Evolutionary conservation across 257 asterid genomes (phyloP).

Genomic region (Ballota nigra): DNA sequence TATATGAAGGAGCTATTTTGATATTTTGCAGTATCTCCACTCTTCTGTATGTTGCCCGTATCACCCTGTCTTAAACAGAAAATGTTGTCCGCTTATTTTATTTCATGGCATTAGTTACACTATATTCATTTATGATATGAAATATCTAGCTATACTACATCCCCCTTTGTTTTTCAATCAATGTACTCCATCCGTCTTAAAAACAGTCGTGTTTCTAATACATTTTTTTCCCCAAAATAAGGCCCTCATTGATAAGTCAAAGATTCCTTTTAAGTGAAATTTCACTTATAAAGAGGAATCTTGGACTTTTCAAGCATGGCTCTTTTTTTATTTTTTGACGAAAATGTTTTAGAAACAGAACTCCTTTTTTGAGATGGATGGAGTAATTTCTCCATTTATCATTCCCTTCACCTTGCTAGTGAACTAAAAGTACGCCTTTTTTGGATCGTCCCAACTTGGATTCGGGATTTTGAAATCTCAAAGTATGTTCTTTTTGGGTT

Average conservation of each 20-base stretch:
- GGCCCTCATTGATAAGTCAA: not conserved
- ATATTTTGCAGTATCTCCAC: constrained; percentile 12
- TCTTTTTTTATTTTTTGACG: not conserved
- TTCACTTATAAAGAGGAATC: not conserved
- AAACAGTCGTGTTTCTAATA: not conserved
- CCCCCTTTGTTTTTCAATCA: not conserved
- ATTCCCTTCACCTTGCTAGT: not conserved
- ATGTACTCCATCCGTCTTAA: not conserved
- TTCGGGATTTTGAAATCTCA: not conserved
- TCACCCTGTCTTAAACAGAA: not conserved
- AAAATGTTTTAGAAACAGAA: not conserved
- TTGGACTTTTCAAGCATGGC: not conserved
- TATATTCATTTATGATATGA: not conserved
- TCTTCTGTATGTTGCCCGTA: not conserved
- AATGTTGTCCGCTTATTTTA: not conserved
- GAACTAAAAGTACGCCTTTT: not conserved
- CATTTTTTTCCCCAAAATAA: not conserved
- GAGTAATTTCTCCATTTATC: not conserved
- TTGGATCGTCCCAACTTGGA: not conserved
- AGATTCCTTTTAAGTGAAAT: not conserved
- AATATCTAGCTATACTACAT: constrained; percentile 16
- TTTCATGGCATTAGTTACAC: not conserved
- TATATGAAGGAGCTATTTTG: constrained; percentile 14
- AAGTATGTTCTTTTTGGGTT: not conserved
- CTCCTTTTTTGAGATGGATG: not conserved